phyloP scores from a whole-genome alignment of 805 yeast species.

The Allodekkera sacchari region DNA sequence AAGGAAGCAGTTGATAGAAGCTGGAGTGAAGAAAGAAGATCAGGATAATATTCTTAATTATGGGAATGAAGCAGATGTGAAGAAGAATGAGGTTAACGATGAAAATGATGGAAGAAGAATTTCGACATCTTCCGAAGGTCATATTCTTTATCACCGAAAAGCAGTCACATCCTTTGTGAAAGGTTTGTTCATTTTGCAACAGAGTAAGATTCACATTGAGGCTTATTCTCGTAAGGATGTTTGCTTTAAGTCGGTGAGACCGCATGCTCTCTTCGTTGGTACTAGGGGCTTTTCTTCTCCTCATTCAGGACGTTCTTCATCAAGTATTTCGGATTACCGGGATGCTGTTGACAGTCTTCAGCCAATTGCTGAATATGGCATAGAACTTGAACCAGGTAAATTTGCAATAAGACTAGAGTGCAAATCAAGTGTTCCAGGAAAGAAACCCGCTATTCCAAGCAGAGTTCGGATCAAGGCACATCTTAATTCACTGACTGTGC shows the following conservation, averaged over 20 bases:
- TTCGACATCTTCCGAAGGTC: too few species aligned
- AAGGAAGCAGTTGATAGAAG: slow-evolving; percentile 6
- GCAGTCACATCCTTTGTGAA: too few species aligned
- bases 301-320: slow-evolving; percentile 2
- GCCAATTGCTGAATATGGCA: slow-evolving; percentile 5
- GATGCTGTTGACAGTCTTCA: neutral
- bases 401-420: neutral
- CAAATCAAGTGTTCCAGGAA: neutral
- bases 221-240: too few species aligned
- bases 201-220: too few species aligned
- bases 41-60: neutral
- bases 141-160: too few species aligned
- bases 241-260: too few species aligned
- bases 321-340: neutral
- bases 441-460: slow-evolving; percentile 7
- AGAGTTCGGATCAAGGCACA: slow-evolving; percentile 8
- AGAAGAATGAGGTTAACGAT: too few species aligned
- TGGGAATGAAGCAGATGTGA: neutral
- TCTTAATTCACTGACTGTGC: slow-evolving; percentile 10
- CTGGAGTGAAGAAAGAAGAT: slow-evolving; percentile 2
- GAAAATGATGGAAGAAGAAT: too few species aligned
- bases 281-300: too few species aligned
- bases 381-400: slow-evolving; percentile 4
- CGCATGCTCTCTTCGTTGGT: too few species aligned
- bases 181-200: too few species aligned